Base-by-base conservation (phyloP, 139 green algal species). In the Chlamydomonas applanata region DNA sequence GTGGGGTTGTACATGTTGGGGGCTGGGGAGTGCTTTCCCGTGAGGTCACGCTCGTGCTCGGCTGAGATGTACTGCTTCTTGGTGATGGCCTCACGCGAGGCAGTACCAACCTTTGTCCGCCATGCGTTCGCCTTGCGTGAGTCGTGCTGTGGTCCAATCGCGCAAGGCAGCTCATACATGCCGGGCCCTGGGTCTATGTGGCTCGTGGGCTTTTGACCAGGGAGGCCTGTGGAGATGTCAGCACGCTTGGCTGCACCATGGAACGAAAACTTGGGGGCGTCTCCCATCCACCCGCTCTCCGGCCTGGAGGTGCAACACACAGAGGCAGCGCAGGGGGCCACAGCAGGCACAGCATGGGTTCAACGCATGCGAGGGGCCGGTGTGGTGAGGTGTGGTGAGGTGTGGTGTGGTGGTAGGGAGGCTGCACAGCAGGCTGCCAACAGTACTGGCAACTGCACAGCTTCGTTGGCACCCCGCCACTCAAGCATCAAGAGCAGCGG, bases 121-220 rank as follows among this genome's bases (percentile, higher is more conserved):
- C 67, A 49, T 2, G 71, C 62, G 9, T 64, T 82, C 20, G 61
- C 60, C 52, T 85, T 85, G 25, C 56, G 46, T 13, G 82, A 83
- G 24, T 73, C 65, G 64, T 36, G 17, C 69, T 75, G 73, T 11
- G 17, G 68, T 40, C 73, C 73, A 4, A 79, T 44, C 17, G 79
- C 61, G 25, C 75, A 76, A 1, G 52, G 36, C 2, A 54, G 49
- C 63, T 83, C 64, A 56, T 88, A 88, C 4, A 61, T 77, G 33
- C 82, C 82, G n/a, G 82, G 78, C 25, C 82, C 82, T n/a, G 82
- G 82, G 75, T 78, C 63, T 4, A 71, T n/a, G 9, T 72, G 13
- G 49, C 32, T 69, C 0, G 79, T 75, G 1, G 79, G 75, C 17
- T 29, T 69, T 22, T 75, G 60, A 27, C 72, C 79, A 9, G 72